Percentiles rank a stretch among this genome's conserved stretches.
phyloP scores from a whole-genome alignment of 345 rosid genomes.

The Acer yangbiense region DNA sequence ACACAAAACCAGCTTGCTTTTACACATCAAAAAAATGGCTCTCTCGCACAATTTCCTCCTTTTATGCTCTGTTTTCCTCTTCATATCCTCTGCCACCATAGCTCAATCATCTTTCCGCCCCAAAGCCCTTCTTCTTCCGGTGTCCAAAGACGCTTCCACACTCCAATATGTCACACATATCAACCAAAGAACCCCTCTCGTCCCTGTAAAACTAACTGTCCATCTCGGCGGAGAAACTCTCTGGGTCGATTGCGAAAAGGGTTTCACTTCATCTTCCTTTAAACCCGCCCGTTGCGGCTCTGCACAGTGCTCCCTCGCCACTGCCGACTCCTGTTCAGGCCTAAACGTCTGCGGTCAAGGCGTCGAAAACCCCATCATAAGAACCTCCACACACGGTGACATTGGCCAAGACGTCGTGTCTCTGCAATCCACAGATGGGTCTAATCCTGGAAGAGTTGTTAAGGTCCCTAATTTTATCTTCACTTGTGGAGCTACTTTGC shows the following conservation, averaged over 20 bases:
- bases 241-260: conserved; percentile 43
- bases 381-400: conserved; percentile 16
- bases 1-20: neutral
- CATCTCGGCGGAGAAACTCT: conserved; percentile 38
- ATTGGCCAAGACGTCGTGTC: conserved; percentile 31
- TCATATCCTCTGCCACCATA: conserved; percentile 7
- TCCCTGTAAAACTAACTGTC: conserved; percentile 24
- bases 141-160: conserved; percentile 28
- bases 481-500: conserved; percentile 10
- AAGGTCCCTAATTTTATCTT: conserved; percentile 22
- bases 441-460: conserved; percentile 29
- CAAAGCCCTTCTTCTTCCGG: conserved; percentile 31
- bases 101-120: conserved; percentile 22
- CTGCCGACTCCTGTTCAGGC: conserved; percentile 22
- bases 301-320: conserved; percentile 27
- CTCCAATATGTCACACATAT: conserved; percentile 27
- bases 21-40: conserved; percentile 1
- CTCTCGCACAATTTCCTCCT: neutral
- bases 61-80: conserved; percentile 9
- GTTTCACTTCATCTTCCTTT: conserved; percentile 35
- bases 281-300: conserved; percentile 27
- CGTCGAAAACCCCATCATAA: conserved; percentile 23
- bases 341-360: conserved; percentile 28
- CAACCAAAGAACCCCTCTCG: conserved; percentile 25
- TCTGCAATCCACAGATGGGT: conserved; percentile 27